phyloP scores from a whole-genome alignment of 441 rosid species.

The Rhodomyrtus psidioides region DNA sequence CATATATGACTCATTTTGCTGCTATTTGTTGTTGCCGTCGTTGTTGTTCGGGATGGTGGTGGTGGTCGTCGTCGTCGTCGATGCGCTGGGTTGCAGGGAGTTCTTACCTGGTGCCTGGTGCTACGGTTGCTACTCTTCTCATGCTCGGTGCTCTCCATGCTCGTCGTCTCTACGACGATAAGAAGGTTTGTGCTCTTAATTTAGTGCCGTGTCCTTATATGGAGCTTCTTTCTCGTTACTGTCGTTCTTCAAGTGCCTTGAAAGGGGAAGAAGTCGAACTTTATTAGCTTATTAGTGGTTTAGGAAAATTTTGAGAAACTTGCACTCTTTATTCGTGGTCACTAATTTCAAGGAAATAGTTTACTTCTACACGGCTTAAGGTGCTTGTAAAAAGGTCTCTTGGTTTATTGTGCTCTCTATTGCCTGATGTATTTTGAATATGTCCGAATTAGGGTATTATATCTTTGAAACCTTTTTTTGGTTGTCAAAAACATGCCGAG shows the following conservation, averaged over 20 bases:
- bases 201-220: not conserved
- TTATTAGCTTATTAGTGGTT: not conserved
- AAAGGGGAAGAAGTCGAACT: not conserved
- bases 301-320: not conserved
- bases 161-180: constrained; percentile 79
- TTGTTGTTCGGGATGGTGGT: not conserved
- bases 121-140: constrained; percentile 80
- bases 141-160: constrained; percentile 98
- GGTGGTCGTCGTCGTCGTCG: not conserved
- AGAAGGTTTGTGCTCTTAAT: constrained; percentile 41
- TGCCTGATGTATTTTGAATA: not conserved
- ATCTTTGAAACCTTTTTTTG: not conserved
- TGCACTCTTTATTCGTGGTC: not conserved
- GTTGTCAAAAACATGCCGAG: not conserved
- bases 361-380: not conserved
- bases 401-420: too few relatives aligned
- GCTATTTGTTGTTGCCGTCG: not conserved
- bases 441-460: not conserved
- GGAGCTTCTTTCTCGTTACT: not conserved
- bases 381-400: too few relatives aligned
- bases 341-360: not conserved
- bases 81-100: constrained; percentile 34
- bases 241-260: not conserved
- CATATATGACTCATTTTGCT: not conserved
- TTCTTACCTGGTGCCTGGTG: constrained; percentile 70